phyloP scores from a whole-genome alignment of 305 asterid species.

The Stenogyne calaminthoides region DNA sequence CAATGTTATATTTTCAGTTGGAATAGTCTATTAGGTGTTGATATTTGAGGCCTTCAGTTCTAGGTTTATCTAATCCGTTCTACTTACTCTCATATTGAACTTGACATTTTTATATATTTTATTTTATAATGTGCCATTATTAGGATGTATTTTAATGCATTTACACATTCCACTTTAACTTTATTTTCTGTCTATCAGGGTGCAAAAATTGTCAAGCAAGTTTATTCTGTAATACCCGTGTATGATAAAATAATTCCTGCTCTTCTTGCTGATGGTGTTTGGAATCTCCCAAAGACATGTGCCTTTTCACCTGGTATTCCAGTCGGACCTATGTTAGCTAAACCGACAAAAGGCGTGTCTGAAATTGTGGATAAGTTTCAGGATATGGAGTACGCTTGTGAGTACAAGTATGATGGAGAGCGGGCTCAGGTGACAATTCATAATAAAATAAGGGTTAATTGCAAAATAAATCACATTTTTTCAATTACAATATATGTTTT shows the following conservation, averaged over 20 bases:
- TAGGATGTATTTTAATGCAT: slow-evolving; percentile 6
- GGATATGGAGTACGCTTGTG: slow-evolving; percentile 85
- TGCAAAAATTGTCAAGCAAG: slow-evolving; percentile 89
- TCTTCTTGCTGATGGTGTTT: slow-evolving; percentile 85
- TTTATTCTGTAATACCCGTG: slow-evolving; percentile 88
- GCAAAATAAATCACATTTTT: no score
- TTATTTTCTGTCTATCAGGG: slow-evolving; percentile 56
- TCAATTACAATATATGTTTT: no score
- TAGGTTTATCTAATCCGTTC: slow-evolving; percentile 12
- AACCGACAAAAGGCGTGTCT: slow-evolving; percentile 92
- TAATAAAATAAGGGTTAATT: no score
- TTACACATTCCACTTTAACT: slow-evolving; percentile 16
- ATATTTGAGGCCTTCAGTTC: slow-evolving; percentile 13
- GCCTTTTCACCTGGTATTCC: slow-evolving; percentile 90
- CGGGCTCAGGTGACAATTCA: slow-evolving; percentile 86
- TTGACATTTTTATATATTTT: no score
- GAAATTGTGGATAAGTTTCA: slow-evolving; percentile 95
- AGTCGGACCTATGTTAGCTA: slow-evolving; percentile 97
- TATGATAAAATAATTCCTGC: slow-evolving; percentile 85
- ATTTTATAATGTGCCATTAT: slow-evolving; percentile 16
- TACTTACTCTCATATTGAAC: no score
- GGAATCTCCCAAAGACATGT: slow-evolving; percentile 85
- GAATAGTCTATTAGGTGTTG: not conserved
- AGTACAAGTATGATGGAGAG: slow-evolving; percentile 97
- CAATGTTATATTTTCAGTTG: not conserved